phyloP scores from a whole-genome alignment of 2,329 filamentous ascomycete species.

The Hymenoscyphus fructigenus region DNA sequence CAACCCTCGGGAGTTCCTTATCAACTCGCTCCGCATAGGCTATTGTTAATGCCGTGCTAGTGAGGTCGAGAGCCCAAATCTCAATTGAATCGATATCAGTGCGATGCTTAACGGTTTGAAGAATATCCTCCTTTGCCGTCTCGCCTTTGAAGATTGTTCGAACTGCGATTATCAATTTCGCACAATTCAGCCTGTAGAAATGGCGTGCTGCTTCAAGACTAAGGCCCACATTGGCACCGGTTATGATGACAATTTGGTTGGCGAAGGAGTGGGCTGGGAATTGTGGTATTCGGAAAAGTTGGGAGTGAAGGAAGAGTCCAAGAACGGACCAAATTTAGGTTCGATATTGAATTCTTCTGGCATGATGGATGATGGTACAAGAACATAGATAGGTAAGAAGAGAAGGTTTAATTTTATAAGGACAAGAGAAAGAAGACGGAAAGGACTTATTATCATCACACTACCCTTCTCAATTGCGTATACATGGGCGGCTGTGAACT shows the following conservation, averaged over 20 bases:
- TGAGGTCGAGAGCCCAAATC: conserved; percentile 18
- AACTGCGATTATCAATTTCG: conserved; percentile 40
- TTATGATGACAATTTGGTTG: conserved; percentile 39
- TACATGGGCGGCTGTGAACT: too few relatives aligned
- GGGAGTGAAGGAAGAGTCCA: not conserved
- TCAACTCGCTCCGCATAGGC: conserved; percentile 19
- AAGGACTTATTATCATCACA: too few relatives aligned
- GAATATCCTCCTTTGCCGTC: conserved; percentile 39
- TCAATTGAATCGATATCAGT: conserved; percentile 7
- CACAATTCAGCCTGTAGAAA: conserved; percentile 34
- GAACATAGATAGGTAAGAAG: not conserved
- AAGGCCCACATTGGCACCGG: conserved; percentile 43
- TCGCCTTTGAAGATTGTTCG: conserved; percentile 43
- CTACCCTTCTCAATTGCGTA: too few relatives aligned
- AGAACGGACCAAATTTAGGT: not conserved
- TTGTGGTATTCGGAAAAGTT: conserved; percentile 14
- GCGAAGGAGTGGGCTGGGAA: conserved; percentile 26
- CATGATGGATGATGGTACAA: not conserved
- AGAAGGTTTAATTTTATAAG: not conserved
- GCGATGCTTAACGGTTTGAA: conserved; percentile 12
- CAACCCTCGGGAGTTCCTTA: conserved; percentile 16
- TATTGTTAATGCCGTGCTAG: conserved; percentile 8
- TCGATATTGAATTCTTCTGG: not conserved
- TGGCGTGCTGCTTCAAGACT: conserved; percentile 41
- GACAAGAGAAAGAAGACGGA: too few relatives aligned